Evolutionary conservation across 2,329 filamentous ascomycete genomes (phyloP).

Genomic region (Pseudogymnoascus sp.): DNA sequence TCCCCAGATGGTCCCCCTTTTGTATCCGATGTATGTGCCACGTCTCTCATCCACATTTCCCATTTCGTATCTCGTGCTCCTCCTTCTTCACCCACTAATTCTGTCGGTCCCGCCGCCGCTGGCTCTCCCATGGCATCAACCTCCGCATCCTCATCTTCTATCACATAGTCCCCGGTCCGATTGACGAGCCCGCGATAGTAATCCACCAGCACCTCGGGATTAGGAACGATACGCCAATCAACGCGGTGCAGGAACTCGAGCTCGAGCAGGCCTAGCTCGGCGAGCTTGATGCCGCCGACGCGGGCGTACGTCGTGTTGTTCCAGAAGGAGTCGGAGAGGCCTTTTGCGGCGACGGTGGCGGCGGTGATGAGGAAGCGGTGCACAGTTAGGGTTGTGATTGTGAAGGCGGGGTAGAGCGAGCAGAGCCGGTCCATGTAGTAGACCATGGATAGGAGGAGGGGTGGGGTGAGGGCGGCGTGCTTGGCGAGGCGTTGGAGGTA

Average conservation of each 20-base stretch:
- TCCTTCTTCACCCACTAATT: conserved; percentile 18
- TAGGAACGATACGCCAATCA: conserved; percentile 94
- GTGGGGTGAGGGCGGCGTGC: conserved; percentile 86
- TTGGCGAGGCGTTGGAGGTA: conserved; percentile 89
- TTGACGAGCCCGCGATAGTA: conserved; percentile 86
- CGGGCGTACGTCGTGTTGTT: conserved; percentile 94
- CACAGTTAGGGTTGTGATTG: conserved; percentile 90
- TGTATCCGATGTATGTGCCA: conserved; percentile 15
- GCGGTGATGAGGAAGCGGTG: conserved; percentile 96
- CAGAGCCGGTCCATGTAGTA: conserved; percentile 97
- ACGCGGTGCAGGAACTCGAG: conserved; percentile 87
- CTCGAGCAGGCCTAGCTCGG: conserved; percentile 83
- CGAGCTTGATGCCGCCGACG: conserved; percentile 84
- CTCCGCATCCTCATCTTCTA: conserved; percentile 32
- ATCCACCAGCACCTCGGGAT: conserved; percentile 84
- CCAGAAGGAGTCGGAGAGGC: conserved; percentile 94
- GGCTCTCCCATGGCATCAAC: conserved; percentile 28
- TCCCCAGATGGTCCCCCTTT: not conserved
- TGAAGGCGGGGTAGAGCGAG: conserved; percentile 86
- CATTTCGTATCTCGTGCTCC: conserved; percentile 19
- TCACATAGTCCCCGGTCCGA: conserved; percentile 46
- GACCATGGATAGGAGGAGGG: conserved; percentile 95
- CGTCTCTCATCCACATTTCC: conserved; percentile 26
- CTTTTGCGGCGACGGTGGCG: conserved; percentile 91
- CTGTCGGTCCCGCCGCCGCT: conserved; percentile 28